These are phyloP conservation scores for Cucurbita moschata DNA, from an alignment of 306 rosid species.

Conservation along the genomic window DNA sequence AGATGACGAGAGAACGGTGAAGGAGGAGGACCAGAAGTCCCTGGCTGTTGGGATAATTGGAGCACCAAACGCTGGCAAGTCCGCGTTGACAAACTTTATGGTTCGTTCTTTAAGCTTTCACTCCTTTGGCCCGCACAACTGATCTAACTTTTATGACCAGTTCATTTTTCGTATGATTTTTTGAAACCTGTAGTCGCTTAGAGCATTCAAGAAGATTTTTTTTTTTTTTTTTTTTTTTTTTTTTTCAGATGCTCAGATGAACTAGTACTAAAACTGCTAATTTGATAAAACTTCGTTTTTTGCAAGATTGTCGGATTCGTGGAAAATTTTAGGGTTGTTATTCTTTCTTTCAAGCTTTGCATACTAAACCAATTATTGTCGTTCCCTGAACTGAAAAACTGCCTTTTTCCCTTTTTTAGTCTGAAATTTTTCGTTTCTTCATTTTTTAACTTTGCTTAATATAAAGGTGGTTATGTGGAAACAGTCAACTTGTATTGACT, in stretches of 20 bases:
- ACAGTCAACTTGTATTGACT: not conserved
- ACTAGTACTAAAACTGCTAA: not conserved
- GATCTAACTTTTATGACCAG: not conserved
- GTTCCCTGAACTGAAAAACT: not conserved
- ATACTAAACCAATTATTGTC: not conserved
- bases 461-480: not conserved
- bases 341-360: not conserved
- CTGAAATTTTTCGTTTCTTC: not conserved
- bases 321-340: not conserved
- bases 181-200: not conserved
- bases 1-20: conserved; percentile 19
- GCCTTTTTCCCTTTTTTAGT: not conserved
- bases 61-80: conserved; percentile 94
- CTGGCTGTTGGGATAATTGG: conserved; percentile 80
- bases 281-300: not conserved
- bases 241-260: not conserved
- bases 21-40: conserved; percentile 79
- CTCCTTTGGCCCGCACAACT: not conserved
- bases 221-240: not conserved
- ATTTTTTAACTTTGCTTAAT: not conserved
- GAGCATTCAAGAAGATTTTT: not conserved
- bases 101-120: conserved; percentile 22
- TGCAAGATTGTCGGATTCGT: not conserved
- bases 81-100: conserved; percentile 78
- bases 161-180: not conserved